These are phyloP conservation scores for Manihot esculenta DNA, from an alignment of 441 rosid species.

Conservation along the genomic window DNA sequence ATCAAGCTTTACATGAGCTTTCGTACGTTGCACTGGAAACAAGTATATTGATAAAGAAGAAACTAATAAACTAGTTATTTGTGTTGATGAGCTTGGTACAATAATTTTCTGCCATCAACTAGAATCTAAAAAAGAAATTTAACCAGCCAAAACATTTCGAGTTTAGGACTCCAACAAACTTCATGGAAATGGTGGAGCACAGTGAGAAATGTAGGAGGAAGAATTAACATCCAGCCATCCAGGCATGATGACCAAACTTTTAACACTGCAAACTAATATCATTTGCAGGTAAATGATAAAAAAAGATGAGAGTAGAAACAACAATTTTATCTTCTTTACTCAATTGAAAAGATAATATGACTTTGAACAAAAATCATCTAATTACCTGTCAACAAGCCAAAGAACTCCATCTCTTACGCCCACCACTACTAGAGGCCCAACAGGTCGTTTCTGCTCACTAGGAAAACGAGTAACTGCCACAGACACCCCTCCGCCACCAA, in stretches of 20 bases:
- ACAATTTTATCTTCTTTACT: neutral
- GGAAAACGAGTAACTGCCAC: slow-evolving; percentile 99
- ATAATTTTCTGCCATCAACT: neutral
- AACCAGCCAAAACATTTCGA: neutral
- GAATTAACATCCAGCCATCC: neutral
- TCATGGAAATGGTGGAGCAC: neutral
- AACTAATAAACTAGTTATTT: neutral
- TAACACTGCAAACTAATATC: neutral
- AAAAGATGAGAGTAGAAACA: neutral
- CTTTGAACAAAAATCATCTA: slow-evolving; percentile 15
- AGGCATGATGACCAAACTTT: slow-evolving; percentile 2
- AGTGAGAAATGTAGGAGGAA: neutral
- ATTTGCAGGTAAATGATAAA: neutral
- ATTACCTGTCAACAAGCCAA: slow-evolving; percentile 97
- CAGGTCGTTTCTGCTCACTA: slow-evolving; percentile 90
- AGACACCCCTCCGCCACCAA: slow-evolving; percentile 99
- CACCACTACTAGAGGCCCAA: slow-evolving; percentile 91
- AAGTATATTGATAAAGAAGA: neutral
- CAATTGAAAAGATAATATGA: neutral
- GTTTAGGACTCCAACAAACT: neutral
- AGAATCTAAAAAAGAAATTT: neutral
- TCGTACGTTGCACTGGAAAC: neutral
- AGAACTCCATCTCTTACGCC: slow-evolving; percentile 99
- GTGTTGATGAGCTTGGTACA: neutral
- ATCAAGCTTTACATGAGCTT: neutral